Base-by-base conservation (phyloP, 2,329 filamentous ascomycete genomes). In the Penicillium occitanis region DNA sequence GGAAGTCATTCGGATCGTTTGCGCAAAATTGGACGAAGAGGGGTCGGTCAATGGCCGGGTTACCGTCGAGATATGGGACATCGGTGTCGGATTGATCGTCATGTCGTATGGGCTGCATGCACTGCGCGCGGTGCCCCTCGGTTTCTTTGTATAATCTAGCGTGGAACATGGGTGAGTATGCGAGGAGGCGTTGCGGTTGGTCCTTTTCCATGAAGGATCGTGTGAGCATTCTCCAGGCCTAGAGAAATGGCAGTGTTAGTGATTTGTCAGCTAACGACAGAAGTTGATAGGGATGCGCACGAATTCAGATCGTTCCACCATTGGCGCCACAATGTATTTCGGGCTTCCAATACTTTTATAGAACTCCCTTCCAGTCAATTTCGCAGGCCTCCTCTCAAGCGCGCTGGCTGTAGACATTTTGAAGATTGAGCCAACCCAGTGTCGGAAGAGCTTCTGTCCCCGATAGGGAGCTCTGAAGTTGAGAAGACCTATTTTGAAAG, bases 221-320 rank as follows among this genome's bases (percentile, higher is more conserved):
- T n/a, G 91, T 91, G 70, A 99, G 89, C 85, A 97, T 90, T 72
- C 95, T 91, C 95, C 95, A 99, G 73, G 94, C 95, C 93, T 97
- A 22, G 25, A 66, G 30, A 42, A 22, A 53, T 17, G 66, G 67
- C 65, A 68, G 69, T 69, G 60, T 53, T 42, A 68, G 69, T 28
- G 66, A 61, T 19, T 63, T 57, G 53, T 17, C 48, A 48, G 48
- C 37, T 22, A 42, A 17, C 30, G 10, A 13, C 48, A 53, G 11
- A 37, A n/a, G 17, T 35, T 30, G 53, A 25, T 57, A 59, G 58
- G 50, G 63, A 22, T 13, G 17, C 90, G 70, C 83, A 97, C 93
- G 82, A 98, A 97, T 82, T 99, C 95, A 37, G 93, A 97, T 78
- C 97, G 92, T 75, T 99, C 94, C 25, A 99, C 95, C 95, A 99